Conservation (phyloP, 768 basidiomycete species). For the Lentinula sp. region DNA sequence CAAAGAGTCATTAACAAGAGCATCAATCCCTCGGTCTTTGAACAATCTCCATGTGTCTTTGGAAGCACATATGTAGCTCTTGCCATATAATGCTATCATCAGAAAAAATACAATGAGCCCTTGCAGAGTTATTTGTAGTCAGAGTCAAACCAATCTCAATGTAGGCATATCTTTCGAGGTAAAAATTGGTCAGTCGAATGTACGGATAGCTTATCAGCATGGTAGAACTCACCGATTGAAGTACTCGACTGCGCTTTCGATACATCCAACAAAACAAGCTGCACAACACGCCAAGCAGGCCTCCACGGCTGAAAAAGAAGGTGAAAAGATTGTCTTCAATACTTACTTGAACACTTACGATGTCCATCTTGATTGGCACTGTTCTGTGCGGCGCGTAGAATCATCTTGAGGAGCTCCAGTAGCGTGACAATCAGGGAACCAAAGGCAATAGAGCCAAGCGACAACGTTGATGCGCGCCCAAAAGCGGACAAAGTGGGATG, state of each 20-base stretch:
- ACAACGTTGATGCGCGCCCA: slow-evolving; percentile 68
- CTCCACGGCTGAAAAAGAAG: slow-evolving; percentile 48
- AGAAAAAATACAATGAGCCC: background rate
- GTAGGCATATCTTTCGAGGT: slow-evolving; percentile 57
- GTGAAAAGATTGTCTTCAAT: background rate
- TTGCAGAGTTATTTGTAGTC: background rate
- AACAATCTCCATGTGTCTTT: slow-evolving; percentile 81
- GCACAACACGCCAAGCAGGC: slow-evolving; percentile 76
- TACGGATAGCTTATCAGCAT: background rate
- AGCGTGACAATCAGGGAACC: slow-evolving; percentile 80
- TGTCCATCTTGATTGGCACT: slow-evolving; percentile 59
- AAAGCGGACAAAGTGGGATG: slow-evolving; percentile 69
- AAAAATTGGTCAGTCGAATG: background rate
- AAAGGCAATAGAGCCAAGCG: slow-evolving; percentile 82
- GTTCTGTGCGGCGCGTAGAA: slow-evolving; percentile 53
- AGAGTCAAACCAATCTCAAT: slow-evolving; percentile 65
- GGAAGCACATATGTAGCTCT: slow-evolving; percentile 73
- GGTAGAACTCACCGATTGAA: slow-evolving; percentile 59
- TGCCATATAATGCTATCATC: slow-evolving; percentile 69
- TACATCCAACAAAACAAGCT: slow-evolving; percentile 67
- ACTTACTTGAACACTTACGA: slow-evolving; percentile 37
- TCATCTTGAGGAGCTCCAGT: slow-evolving; percentile 59
- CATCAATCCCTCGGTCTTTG: slow-evolving; percentile 75
- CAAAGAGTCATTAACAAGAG: slow-evolving; percentile 77
- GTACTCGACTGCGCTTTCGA: slow-evolving; percentile 65